Percentiles rank a stretch among this genome's conserved stretches.
These are phyloP conservation scores for Euphrasia arctica DNA, from an alignment of 305 asterid genomes.

Conservation along the genomic window DNA sequence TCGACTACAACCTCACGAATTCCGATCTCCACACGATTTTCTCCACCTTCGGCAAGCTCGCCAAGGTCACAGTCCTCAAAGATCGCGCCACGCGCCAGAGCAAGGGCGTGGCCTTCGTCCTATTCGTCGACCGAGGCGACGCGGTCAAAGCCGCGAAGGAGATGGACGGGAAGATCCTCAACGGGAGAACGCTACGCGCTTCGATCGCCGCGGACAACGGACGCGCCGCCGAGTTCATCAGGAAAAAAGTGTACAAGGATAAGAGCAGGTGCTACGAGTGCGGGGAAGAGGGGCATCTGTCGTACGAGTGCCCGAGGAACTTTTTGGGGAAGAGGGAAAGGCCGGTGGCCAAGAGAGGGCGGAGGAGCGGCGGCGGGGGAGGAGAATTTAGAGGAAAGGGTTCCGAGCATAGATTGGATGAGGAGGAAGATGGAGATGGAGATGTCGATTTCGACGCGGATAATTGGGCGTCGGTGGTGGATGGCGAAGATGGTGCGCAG, in stretches of 20 bases:
- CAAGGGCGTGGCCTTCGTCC: slow-evolving; percentile 87
- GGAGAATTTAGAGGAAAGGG: slow-evolving; percentile 34
- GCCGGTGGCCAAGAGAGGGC: slow-evolving; percentile 70
- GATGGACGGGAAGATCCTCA: slow-evolving; percentile 68
- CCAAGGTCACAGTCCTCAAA: slow-evolving; percentile 88
- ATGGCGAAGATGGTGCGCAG: slow-evolving; percentile 62
- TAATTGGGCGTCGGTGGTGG: slow-evolving; percentile 97
- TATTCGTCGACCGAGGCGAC: slow-evolving; percentile 77
- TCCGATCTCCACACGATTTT: slow-evolving; percentile 90
- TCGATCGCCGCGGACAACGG: slow-evolving; percentile 94
- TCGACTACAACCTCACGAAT: slow-evolving; percentile 80
- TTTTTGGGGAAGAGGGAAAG: slow-evolving; percentile 78
- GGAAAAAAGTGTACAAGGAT: slow-evolving; percentile 81
- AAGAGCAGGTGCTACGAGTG: slow-evolving; percentile 96
- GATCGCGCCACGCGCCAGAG: slow-evolving; percentile 77
- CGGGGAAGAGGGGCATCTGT: slow-evolving; percentile 90
- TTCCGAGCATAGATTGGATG: slow-evolving; percentile 24
- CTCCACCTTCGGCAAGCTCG: slow-evolving; percentile 95
- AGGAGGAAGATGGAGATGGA: slow-evolving; percentile 37
- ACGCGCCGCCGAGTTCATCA: slow-evolving; percentile 86
- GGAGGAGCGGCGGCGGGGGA: slow-evolving; percentile 43
- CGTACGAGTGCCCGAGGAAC: slow-evolving; percentile 88
- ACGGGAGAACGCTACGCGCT: slow-evolving; percentile 79
- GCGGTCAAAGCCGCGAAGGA: slow-evolving; percentile 69
- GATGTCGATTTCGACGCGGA: slow-evolving; percentile 53